Conservation (phyloP, 2,329 filamentous ascomycete species). For the Fusarium newnesense region DNA sequence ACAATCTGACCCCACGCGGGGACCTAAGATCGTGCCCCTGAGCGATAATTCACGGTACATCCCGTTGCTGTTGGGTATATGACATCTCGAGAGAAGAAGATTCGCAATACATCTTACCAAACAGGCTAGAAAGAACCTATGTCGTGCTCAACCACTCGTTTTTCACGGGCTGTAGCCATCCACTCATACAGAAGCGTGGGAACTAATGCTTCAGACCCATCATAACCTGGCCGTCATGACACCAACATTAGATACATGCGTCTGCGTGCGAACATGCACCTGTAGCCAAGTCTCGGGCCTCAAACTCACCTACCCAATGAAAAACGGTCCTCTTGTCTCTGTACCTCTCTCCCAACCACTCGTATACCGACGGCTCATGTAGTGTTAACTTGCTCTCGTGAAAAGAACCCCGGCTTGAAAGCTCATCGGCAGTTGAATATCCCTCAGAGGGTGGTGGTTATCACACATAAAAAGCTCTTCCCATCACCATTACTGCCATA, state of each 20-base stretch:
- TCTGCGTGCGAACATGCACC: not conserved
- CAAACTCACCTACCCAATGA: not conserved
- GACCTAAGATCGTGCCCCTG: slow-evolving; percentile 10
- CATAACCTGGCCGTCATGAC: slow-evolving; percentile 22
- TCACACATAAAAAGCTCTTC: slow-evolving; percentile 27
- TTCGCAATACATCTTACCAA: slow-evolving; percentile 7
- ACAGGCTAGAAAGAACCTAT: slow-evolving; percentile 9
- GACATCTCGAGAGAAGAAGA: slow-evolving; percentile 30
- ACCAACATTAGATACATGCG: slow-evolving; percentile 7
- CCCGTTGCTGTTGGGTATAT: slow-evolving; percentile 21
- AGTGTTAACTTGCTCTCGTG: slow-evolving; percentile 8
- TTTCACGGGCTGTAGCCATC: not conserved
- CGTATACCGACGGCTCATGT: not conserved
- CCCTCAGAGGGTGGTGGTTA: not conserved
- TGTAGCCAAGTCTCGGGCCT: slow-evolving; percentile 7
- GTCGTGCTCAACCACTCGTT: slow-evolving; percentile 5
- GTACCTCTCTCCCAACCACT: not conserved
- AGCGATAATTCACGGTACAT: not conserved
- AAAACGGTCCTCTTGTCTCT: not conserved
- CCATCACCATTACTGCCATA: not conserved
- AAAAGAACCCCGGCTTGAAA: slow-evolving; percentile 8
- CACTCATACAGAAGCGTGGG: not conserved
- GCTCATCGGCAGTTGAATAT: slow-evolving; percentile 21
- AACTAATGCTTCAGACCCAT: not conserved
- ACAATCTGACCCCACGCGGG: slow-evolving; percentile 24